Percentiles rank a stretch among this genome's conserved stretches.
phyloP scores from a whole-genome alignment of 139 green algal genomes.

The Tetradesmus lagerheimii region DNA sequence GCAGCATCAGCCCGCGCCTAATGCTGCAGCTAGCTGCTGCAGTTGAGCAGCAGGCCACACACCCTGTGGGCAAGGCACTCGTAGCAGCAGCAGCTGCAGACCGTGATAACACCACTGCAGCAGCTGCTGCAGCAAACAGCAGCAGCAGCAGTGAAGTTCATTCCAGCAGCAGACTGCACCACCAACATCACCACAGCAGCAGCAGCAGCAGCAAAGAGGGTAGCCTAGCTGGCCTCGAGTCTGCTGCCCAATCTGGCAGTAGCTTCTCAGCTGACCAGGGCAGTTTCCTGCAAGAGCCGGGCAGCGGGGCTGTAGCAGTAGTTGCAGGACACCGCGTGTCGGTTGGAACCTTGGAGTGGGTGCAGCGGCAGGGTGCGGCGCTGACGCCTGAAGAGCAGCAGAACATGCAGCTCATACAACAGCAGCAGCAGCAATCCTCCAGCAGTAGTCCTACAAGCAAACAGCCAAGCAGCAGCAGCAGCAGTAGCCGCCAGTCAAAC shows the following conservation, averaged over 20 bases:
- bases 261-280: conserved; percentile 58
- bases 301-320: conserved; percentile 75
- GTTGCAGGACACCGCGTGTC: conserved; percentile 71
- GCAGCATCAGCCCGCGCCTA: conserved; percentile 4
- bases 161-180: background rate
- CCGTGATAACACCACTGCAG: background rate
- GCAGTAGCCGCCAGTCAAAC: background rate
- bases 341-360: conserved; percentile 88
- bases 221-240: background rate
- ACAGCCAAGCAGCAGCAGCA: conserved; percentile 5
- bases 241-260: conserved; percentile 1
- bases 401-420: conserved; percentile 2
- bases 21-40: conserved; percentile 81
- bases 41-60: conserved; percentile 79
- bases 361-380: conserved; percentile 59
- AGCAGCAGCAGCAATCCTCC: conserved; percentile 34
- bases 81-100: conserved; percentile 48
- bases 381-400: background rate
- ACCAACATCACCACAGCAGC: conserved; percentile 28
- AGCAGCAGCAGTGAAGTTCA: conserved; percentile 56
- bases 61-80: conserved; percentile 78
- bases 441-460: background rate
- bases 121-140: conserved; percentile 25
- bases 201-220: conserved; percentile 16
- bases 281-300: conserved; percentile 85